Conservation (phyloP, 306 rosid species). For the Cucurbita moschata region DNA sequence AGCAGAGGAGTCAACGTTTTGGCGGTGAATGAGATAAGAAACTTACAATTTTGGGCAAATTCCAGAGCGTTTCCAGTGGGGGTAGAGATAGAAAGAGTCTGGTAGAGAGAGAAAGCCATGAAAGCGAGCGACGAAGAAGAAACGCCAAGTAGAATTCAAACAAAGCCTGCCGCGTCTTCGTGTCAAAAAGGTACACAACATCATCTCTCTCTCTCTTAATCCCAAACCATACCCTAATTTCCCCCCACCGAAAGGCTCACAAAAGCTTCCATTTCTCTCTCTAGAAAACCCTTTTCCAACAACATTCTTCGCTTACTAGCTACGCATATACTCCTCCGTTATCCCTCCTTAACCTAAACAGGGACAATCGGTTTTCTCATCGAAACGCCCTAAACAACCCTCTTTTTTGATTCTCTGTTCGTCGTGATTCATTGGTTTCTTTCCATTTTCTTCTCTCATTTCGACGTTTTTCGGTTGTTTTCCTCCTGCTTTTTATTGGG, state of each 20-base stretch:
- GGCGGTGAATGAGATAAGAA: neutral
- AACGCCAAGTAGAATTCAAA: neutral
- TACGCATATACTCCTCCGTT: neutral
- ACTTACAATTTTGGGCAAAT: neutral
- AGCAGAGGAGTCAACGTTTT: neutral
- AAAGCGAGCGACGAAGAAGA: neutral
- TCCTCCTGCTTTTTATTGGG: neutral
- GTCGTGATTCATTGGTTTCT: neutral
- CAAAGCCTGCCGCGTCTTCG: neutral
- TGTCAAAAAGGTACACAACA: neutral
- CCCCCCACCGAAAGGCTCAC: neutral
- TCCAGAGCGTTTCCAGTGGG: neutral
- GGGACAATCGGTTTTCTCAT: neutral
- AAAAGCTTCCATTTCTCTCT: no score
- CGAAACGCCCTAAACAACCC: neutral
- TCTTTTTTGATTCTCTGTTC: neutral
- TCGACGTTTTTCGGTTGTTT: neutral
- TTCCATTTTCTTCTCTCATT: neutral
- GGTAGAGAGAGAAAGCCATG: neutral
- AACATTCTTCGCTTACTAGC: slow-evolving; percentile 17
- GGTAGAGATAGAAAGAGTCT: neutral
- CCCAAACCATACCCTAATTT: neutral
- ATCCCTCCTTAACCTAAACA: no score
- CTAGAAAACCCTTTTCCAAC: neutral
- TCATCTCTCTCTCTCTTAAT: neutral